Evolutionary conservation across 768 basidiomycete genomes (phyloP), one percentile per base, ranked within the genome.

Genomic region (Lactarius akahatsu): DNA sequence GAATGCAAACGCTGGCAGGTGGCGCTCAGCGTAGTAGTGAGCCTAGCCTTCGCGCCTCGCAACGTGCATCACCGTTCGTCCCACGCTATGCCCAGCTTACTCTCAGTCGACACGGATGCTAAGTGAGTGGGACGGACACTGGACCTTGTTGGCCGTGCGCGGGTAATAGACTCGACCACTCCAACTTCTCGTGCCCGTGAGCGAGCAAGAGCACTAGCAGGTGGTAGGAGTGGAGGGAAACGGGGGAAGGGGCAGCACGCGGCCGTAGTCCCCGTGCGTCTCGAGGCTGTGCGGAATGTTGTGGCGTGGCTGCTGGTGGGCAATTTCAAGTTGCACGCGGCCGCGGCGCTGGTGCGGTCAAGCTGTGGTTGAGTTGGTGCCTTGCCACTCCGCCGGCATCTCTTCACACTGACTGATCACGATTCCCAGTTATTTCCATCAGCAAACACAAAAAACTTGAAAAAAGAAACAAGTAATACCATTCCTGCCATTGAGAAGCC

Each of bases 91-190:
- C 50, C 8, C 16, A 1, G 15, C 40, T 41, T 4, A 20, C 43
- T 9, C 43, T 54, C 52, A 9, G 63, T 59, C 64, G 61, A 23
- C 56, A 64, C 50, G 64, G 69, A 62, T 66, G 63, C 76, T 82
- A 59, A 6, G 72, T 71, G 36, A 36, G 3, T 4, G 36, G 63
- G 72, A 77, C 67, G 74, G 84, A 67, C 78, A 77, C 62, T 86
- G 88, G 80, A 78, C 94, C 71, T 85, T 92, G 80, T 80, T 84
- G 62, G 93, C 94, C 71, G 93, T 92, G 13, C 83, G 85, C 73
- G 89, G 86, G 57, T 87, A 91, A 73, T 94, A 86, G 76, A 73
- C 78, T 62, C 94, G 90, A 91, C 89, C 90, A 18, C 38, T 36
- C 41, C 16, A 15, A 16, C 40, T 10, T 20, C 41, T 43, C 20